Percentiles rank a stretch among this genome's conserved stretches.
Conservation (phyloP, 1,284 basidiomycete genomes). For the Moesziomyces antarcticus region DNA sequence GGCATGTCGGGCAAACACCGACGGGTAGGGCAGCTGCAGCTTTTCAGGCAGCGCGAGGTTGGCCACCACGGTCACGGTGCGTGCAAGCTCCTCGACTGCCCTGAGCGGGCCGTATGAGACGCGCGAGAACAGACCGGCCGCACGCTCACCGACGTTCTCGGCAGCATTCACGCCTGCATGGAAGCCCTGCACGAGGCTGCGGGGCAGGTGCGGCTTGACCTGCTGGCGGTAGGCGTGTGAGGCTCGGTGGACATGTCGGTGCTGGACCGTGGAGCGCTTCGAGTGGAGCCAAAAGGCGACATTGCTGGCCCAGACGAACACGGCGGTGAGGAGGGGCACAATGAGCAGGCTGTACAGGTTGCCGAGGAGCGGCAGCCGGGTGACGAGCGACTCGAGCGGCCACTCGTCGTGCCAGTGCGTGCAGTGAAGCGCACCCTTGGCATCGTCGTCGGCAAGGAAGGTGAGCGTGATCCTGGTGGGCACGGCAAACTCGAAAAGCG, state of each 20-base stretch:
- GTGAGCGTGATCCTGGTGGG: constrained; percentile 32
- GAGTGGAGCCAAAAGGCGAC: constrained; percentile 40
- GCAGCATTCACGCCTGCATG: constrained; percentile 25
- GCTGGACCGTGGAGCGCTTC: constrained; percentile 18
- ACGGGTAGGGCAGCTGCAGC: constrained; percentile 41
- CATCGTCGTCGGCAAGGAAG: constrained; percentile 34
- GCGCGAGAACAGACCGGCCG: constrained; percentile 13
- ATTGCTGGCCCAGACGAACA: constrained; percentile 44
- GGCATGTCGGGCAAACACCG: constrained; percentile 22
- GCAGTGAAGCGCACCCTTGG: constrained; percentile 28
- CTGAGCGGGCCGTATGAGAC: constrained; percentile 29
- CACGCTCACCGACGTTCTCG: constrained; percentile 24
- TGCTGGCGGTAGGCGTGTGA: constrained; percentile 10
- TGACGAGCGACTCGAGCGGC: constrained; percentile 32
- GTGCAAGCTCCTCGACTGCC: constrained; percentile 27
- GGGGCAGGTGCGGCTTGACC: constrained; percentile 32
- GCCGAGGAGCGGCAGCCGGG: constrained; percentile 22
- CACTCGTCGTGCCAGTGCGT: constrained; percentile 50
- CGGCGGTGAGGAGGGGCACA: constrained; percentile 29
- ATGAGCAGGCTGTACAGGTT: constrained; percentile 23
- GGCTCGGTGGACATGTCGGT: constrained; percentile 21
- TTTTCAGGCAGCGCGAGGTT: constrained; percentile 31
- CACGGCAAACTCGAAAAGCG: constrained; percentile 49
- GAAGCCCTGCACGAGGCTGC: constrained; percentile 36
- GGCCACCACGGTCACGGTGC: constrained; percentile 22